A percentile compares a stretch with the other conserved stretches of the same genome.
phyloP scores from a whole-genome alignment of 148 eudicot genomes.

The Fagopyrum tataricum region DNA sequence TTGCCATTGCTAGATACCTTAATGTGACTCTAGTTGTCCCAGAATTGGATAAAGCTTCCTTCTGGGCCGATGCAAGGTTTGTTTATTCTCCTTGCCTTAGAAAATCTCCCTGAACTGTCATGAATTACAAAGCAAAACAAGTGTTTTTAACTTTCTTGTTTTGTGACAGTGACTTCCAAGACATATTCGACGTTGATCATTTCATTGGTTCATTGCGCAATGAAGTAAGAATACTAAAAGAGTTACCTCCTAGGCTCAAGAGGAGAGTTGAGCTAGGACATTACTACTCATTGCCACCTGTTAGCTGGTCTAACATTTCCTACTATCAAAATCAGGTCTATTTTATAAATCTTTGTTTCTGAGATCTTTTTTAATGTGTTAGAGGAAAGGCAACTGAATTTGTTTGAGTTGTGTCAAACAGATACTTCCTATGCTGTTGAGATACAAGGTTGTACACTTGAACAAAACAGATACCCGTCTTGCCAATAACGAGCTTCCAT shows the following conservation, averaged over 20 bases:
- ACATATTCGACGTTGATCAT: slow-evolving; percentile 39
- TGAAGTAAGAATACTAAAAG: slow-evolving; percentile 31
- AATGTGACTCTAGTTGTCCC: slow-evolving; percentile 42
- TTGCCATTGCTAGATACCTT: slow-evolving; percentile 36
- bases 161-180: slow-evolving; percentile 31
- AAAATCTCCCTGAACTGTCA: neutral
- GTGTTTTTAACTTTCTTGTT: neutral
- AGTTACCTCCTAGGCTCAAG: slow-evolving; percentile 32
- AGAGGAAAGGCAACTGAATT: neutral
- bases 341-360: neutral
- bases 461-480: slow-evolving; percentile 33
- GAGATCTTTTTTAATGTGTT: neutral
- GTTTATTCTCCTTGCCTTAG: neutral
- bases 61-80: slow-evolving; percentile 45
- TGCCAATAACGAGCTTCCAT: slow-evolving; percentile 34
- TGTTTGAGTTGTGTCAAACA: slow-evolving; percentile 3
- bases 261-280: slow-evolving; percentile 19
- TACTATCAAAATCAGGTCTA: slow-evolving; percentile 28
- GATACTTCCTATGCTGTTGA: slow-evolving; percentile 31
- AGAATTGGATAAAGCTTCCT: slow-evolving; percentile 38
- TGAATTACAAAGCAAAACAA: neutral
- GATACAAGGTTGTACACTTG: slow-evolving; percentile 30
- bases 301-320: slow-evolving; percentile 39
- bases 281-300: slow-evolving; percentile 29
- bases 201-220: slow-evolving; percentile 36